phyloP scores from a whole-genome alignment of 108 stramenopile genomes.

The Fistulifera pelliculosa region DNA sequence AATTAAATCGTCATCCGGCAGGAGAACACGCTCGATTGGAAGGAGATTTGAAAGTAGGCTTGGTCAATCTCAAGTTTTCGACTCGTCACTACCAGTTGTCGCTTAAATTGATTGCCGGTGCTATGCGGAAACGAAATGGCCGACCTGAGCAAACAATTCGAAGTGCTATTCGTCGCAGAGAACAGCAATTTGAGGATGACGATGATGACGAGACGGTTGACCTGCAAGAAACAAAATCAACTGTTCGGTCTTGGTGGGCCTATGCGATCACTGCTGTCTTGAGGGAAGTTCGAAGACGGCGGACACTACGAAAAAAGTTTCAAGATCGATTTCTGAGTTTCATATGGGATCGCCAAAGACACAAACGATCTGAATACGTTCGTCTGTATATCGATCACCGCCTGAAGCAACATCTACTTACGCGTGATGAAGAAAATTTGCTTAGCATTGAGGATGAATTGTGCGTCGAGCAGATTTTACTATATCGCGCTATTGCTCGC shows the following conservation, averaged over 20 bases:
- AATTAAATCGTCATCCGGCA: neutral
- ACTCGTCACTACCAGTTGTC: conserved; percentile 50
- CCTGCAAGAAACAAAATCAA: conserved; percentile 4
- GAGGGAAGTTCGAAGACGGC: conserved; percentile 44
- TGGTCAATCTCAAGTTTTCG: conserved; percentile 38
- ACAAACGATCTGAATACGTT: conserved; percentile 55
- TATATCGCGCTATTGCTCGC: conserved; percentile 48
- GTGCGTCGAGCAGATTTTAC: conserved; percentile 56
- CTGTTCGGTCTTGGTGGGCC: conserved; percentile 57
- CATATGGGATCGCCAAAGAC: conserved; percentile 44
- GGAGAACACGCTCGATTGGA: conserved; percentile 16
- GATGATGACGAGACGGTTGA: neutral
- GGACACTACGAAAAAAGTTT: conserved; percentile 23
- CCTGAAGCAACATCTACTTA: conserved; percentile 6
- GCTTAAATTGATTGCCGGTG: conserved; percentile 32
- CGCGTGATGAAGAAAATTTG: conserved; percentile 18
- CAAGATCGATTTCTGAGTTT: conserved; percentile 22
- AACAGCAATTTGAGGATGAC: neutral
- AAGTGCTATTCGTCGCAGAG: neutral
- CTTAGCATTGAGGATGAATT: conserved; percentile 54
- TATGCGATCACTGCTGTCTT: conserved; percentile 39
- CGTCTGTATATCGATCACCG: conserved; percentile 38
- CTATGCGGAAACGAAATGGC: conserved; percentile 48
- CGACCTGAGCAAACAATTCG: conserved; percentile 42
- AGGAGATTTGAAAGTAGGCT: conserved; percentile 32